A percentile compares a stretch with the other conserved stretches of the same genome.
These are phyloP conservation scores for Phytopythium ostracodes DNA, from an alignment of 352 stramenopile genomes.

Conservation along the genomic window DNA sequence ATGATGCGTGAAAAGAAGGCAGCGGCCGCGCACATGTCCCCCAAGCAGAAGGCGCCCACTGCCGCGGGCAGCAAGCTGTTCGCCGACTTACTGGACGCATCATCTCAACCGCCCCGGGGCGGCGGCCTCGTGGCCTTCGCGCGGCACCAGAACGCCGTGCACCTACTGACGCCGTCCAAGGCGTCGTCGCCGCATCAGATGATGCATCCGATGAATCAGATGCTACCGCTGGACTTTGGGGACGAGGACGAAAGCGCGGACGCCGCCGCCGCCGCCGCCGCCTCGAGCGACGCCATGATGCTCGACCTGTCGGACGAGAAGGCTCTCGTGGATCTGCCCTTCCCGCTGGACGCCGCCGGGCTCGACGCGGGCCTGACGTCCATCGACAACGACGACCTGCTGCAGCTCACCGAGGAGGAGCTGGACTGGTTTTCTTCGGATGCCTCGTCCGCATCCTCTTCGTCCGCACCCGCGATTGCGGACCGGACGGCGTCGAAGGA, in stretches of 20 bases:
- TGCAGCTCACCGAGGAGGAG: slow-evolving; percentile 79
- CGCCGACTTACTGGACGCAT: slow-evolving; percentile 24
- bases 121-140: slow-evolving; percentile 9
- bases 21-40: slow-evolving; percentile 55
- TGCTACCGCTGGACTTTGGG: slow-evolving; percentile 56
- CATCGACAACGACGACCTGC: slow-evolving; percentile 78
- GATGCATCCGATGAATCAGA: slow-evolving; percentile 10
- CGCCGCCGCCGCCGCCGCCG: background rate
- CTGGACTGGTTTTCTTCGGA: slow-evolving; percentile 77
- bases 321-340: slow-evolving; percentile 51
- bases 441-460: background rate
- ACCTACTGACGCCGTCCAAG: slow-evolving; percentile 1
- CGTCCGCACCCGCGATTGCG: background rate
- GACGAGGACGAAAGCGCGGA: slow-evolving; percentile 17
- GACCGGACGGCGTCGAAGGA: slow-evolving; percentile 8
- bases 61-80: slow-evolving; percentile 43
- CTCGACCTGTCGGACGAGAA: slow-evolving; percentile 81
- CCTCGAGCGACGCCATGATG: slow-evolving; percentile 45
- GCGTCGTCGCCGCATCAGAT: slow-evolving; percentile 8
- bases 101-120: slow-evolving; percentile 9
- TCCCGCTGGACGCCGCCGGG: slow-evolving; percentile 36
- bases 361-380: slow-evolving; percentile 57
- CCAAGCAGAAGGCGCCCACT: slow-evolving; percentile 59
- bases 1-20: slow-evolving; percentile 61
- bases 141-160: background rate